Percentiles rank a stretch among this genome's conserved stretches.
These are phyloP conservation scores for Knoxia roxburghii DNA, from an alignment of 257 asterid species.

Conservation along the genomic window DNA sequence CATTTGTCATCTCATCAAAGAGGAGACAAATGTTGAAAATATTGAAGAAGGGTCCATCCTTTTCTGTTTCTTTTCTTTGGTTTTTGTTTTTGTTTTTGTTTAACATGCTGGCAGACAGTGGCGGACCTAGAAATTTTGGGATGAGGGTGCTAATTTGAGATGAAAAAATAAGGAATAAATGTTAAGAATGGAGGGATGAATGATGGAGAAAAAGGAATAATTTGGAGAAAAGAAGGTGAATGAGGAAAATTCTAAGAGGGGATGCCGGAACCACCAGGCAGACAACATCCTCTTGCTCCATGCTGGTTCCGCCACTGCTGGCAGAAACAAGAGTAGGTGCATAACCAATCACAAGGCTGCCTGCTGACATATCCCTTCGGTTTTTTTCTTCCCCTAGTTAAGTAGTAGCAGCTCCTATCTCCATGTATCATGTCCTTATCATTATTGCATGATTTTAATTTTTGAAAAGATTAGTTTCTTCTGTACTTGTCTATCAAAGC, in stretches of 20 bases:
- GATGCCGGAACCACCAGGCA: no score
- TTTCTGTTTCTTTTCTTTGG: background rate
- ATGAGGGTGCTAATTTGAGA: no score
- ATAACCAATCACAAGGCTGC: background rate
- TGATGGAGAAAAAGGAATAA: no score
- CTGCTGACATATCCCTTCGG: background rate
- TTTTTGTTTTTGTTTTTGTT: no score
- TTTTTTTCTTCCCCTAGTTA: slow-evolving; percentile 2
- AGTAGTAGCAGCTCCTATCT: background rate
- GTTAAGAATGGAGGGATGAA: no score
- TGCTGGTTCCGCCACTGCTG: no score
- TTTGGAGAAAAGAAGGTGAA: no score
- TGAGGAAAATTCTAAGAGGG: no score
- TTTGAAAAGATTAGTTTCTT: background rate
- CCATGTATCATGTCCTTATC: background rate
- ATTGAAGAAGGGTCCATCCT: background rate
- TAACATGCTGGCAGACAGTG: no score
- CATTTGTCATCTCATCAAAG: background rate
- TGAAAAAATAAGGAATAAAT: no score
- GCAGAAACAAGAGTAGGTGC: background rate
- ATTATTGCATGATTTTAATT: background rate
- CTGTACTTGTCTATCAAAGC: background rate
- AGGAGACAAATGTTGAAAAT: background rate
- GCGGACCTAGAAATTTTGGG: no score
- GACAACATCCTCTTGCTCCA: no score